These are phyloP conservation scores for Entelexis sorbosivorans DNA, from an alignment of 1,139 yeast genomes.

Conservation along the genomic window DNA sequence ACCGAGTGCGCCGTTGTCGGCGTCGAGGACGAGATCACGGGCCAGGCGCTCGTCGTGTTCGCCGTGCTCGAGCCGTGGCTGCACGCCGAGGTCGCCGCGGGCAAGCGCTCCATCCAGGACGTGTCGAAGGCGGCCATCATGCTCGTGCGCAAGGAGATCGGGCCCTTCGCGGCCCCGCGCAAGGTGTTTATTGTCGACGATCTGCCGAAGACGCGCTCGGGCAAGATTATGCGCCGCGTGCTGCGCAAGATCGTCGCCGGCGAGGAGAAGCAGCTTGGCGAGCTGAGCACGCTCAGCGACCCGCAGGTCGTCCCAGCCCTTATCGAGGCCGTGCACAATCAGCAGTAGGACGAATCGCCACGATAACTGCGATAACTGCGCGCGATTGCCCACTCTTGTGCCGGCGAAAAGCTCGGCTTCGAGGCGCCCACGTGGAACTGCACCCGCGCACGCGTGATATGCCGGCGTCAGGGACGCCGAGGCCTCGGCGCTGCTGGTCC, in stretches of 20 bases:
- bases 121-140: slow-evolving; percentile 73
- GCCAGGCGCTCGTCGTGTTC: slow-evolving; percentile 93
- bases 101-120: slow-evolving; percentile 37
- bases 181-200: slow-evolving; percentile 76
- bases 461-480: too few relatives aligned
- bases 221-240: slow-evolving; percentile 97
- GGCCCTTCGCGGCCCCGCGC: slow-evolving; percentile 98
- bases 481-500: background rate
- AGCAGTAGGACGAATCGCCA: background rate
- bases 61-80: slow-evolving; percentile 59
- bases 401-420: too few relatives aligned
- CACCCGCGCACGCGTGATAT: too few relatives aligned
- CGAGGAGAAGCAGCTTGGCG: slow-evolving; percentile 91
- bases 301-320: slow-evolving; percentile 76
- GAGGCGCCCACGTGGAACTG: too few relatives aligned
- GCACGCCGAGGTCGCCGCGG: slow-evolving; percentile 31
- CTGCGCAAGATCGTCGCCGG: slow-evolving; percentile 81
- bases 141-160: slow-evolving; percentile 87
- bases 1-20: slow-evolving; percentile 96
- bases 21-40: slow-evolving; percentile 86
- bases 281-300: slow-evolving; percentile 79
- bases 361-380: too few relatives aligned
- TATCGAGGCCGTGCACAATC: slow-evolving; percentile 32
- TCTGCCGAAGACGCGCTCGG: slow-evolving; percentile 95
- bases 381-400: background rate